Conservation (phyloP, 2,329 filamentous ascomycete genomes). For the Amesomyces nigricolor region DNA sequence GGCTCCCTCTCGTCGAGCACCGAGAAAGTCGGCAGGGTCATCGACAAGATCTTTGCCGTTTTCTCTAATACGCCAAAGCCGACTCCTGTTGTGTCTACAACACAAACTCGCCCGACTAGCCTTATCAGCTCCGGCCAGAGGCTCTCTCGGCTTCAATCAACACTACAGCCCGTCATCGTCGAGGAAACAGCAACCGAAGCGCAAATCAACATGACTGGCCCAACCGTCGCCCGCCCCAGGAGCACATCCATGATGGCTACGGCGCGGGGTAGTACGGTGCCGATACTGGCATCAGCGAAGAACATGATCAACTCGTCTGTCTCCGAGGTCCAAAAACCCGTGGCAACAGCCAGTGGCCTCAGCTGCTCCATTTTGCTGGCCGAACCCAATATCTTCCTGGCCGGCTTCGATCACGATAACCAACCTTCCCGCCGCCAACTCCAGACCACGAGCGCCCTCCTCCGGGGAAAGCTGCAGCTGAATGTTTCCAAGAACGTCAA, state of each 20-base stretch:
- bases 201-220: constrained; percentile 29
- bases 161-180: constrained; percentile 1
- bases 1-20: constrained; percentile 32
- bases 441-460: constrained; percentile 66
- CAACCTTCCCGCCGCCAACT: constrained; percentile 50
- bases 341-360: constrained; percentile 73
- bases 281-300: constrained; percentile 44
- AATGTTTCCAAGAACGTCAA: constrained; percentile 85
- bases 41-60: constrained; percentile 28
- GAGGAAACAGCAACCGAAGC: constrained; percentile 7
- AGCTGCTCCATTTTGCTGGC: constrained; percentile 68
- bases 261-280: constrained; percentile 47
- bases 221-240: constrained; percentile 25
- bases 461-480: constrained; percentile 77
- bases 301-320: constrained; percentile 45
- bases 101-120: constrained; percentile 3
- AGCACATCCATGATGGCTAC: constrained; percentile 25
- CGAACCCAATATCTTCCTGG: constrained; percentile 74
- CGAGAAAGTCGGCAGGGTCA: constrained; percentile 29
- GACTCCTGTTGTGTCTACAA: constrained; percentile 13
- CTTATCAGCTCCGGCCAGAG: constrained; percentile 25
- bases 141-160: constrained; percentile 19
- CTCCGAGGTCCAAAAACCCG: constrained; percentile 61
- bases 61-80: constrained; percentile 23
- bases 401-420: constrained; percentile 66